phyloP scores from a whole-genome alignment of 495 filamentous ascomycete species.

The Hypomontagnella monticulosa region DNA sequence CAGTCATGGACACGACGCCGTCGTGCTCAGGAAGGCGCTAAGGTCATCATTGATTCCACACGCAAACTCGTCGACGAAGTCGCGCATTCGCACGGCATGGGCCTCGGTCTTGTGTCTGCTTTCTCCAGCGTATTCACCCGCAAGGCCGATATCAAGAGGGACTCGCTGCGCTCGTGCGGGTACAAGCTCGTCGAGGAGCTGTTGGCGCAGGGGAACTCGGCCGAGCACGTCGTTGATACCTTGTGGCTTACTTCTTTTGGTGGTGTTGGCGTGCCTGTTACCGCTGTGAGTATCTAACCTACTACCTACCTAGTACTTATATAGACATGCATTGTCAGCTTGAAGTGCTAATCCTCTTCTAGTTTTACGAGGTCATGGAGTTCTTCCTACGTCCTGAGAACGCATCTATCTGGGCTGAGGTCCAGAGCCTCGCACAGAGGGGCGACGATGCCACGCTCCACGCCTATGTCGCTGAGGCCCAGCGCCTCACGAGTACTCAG shows the following conservation, averaged over 20 bases:
- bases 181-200: conserved; percentile 44
- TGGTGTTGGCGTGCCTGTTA: conserved; percentile 53
- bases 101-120: conserved; percentile 22
- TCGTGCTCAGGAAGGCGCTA: conserved; percentile 52
- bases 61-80: conserved; percentile 46
- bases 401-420: conserved; percentile 57
- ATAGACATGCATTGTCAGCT: neutral
- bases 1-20: conserved; percentile 70
- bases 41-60: conserved; percentile 39
- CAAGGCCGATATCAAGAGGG: conserved; percentile 34
- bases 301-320: too few relatives aligned
- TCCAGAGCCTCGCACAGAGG: conserved; percentile 56
- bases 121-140: conserved; percentile 15
- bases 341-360: conserved; percentile 32
- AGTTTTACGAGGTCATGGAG: conserved; percentile 58
- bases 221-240: conserved; percentile 46
- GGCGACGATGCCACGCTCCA: conserved; percentile 44
- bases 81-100: conserved; percentile 17
- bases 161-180: conserved; percentile 42
- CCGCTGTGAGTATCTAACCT: conserved; percentile 25
- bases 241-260: conserved; percentile 49
- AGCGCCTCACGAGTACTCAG: conserved; percentile 45
- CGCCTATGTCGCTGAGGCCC: conserved; percentile 46
- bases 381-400: conserved; percentile 56
- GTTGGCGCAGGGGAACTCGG: conserved; percentile 31